These are phyloP conservation scores for Solanum dulcamara DNA, from an alignment of 257 asterid species.

Conservation along the genomic window DNA sequence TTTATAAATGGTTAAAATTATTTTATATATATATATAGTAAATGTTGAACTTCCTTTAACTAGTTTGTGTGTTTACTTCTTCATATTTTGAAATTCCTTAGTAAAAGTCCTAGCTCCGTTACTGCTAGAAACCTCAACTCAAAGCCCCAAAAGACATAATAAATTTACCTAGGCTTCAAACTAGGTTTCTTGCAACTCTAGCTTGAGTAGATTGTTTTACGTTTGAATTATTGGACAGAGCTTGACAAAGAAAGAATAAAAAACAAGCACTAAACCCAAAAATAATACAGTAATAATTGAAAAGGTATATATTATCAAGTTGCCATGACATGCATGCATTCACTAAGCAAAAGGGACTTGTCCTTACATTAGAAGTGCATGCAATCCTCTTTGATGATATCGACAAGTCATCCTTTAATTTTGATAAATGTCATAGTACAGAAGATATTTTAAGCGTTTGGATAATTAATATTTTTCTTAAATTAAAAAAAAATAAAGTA, in stretches of 20 bases:
- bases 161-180: not conserved
- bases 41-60: too few species aligned
- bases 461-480: not conserved
- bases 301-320: not conserved
- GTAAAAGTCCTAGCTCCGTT: too few species aligned
- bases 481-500: not conserved
- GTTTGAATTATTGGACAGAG: not conserved
- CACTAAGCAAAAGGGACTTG: not conserved
- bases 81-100: too few species aligned
- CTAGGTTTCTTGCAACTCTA: not conserved
- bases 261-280: not conserved
- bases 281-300: not conserved
- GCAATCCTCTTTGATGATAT: not conserved
- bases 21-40: too few species aligned
- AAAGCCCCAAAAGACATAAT: not conserved
- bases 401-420: not conserved
- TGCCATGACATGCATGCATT: not conserved
- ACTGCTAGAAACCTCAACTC: too few species aligned
- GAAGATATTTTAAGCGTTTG: not conserved
- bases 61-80: too few species aligned
- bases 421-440: not conserved
- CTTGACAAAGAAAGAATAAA: not conserved
- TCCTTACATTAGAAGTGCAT: not conserved
- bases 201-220: not conserved
- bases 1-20: too few species aligned